Percentiles rank a stretch among this genome's conserved stretches.
phyloP scores from a whole-genome alignment of 768 basidiomycete genomes.

The Atractiella rhizophila region DNA sequence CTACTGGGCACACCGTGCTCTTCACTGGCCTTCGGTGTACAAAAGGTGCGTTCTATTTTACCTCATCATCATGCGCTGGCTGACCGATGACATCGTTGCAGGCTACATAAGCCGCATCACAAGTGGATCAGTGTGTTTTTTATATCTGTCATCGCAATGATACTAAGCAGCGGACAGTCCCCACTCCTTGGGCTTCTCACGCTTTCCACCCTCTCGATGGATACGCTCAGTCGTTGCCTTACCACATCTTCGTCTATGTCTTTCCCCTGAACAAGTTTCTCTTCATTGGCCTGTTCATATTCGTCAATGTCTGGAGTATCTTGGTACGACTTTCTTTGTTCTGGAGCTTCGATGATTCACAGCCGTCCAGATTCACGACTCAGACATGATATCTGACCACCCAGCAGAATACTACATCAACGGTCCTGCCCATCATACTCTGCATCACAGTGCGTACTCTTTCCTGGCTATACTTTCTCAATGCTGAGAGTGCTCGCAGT shows the following conservation, averaged over 20 bases:
- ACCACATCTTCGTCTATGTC: conserved; percentile 69
- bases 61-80: too few relatives aligned
- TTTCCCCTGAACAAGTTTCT: conserved; percentile 70
- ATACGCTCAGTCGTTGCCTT: conserved; percentile 76
- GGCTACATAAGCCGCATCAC: conserved; percentile 90
- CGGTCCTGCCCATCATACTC: conserved; percentile 72
- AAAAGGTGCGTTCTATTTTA: too few relatives aligned
- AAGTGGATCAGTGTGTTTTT: conserved; percentile 69
- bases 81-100: too few relatives aligned
- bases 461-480: background rate
- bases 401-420: conserved; percentile 72
- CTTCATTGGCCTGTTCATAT: conserved; percentile 63
- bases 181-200: conserved; percentile 88
- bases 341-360: background rate
- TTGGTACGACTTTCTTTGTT: conserved; percentile 30
- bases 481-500: conserved; percentile 60
- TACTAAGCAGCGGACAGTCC: conserved; percentile 31
- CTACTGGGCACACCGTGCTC: conserved; percentile 84
- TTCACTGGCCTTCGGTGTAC: conserved; percentile 67
- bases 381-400: conserved; percentile 89
- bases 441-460: background rate
- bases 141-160: background rate
- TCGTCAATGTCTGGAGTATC: conserved; percentile 85
- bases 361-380: conserved; percentile 63
- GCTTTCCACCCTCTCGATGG: conserved; percentile 96